A percentile compares a stretch with the other conserved stretches of the same genome.
Evolutionary conservation across 768 basidiomycete genomes (phyloP).

Genomic region (Pisolithus marmoratus): DNA sequence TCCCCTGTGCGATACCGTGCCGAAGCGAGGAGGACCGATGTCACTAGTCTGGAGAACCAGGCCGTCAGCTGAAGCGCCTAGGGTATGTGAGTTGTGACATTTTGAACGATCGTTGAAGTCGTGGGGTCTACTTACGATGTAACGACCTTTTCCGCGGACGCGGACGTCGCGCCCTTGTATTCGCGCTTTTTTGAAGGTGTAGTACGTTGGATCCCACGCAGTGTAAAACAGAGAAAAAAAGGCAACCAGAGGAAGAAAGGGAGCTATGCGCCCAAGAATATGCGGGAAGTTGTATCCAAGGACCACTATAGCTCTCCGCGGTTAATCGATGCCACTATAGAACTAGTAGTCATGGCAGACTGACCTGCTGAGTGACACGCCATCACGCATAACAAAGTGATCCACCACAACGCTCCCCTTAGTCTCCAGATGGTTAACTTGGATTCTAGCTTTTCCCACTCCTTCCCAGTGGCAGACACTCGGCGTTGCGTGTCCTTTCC

Average conservation of each 20-base stretch:
- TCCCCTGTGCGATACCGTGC: constrained; percentile 36
- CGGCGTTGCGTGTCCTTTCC: constrained; percentile 56
- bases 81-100: background rate
- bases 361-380: constrained; percentile 43
- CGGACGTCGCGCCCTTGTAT: constrained; percentile 70
- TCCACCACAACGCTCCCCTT: constrained; percentile 63
- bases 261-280: constrained; percentile 21
- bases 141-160: constrained; percentile 54
- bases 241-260: constrained; percentile 44
- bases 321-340: constrained; percentile 2
- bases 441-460: constrained; percentile 38
- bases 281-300: constrained; percentile 16
- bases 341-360: constrained; percentile 11
- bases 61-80: constrained; percentile 55
- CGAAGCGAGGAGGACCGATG: constrained; percentile 41
- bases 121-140: constrained; percentile 46
- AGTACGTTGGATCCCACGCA: constrained; percentile 83
- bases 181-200: constrained; percentile 49
- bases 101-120: background rate
- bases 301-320: constrained; percentile 11
- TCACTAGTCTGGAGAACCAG: constrained; percentile 54
- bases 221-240: constrained; percentile 69
- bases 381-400: constrained; percentile 39
- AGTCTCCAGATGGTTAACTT: constrained; percentile 64
- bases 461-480: constrained; percentile 34